Conservation (phyloP, 1,284 basidiomycete genomes). For the Ceratobasidium sp. region DNA sequence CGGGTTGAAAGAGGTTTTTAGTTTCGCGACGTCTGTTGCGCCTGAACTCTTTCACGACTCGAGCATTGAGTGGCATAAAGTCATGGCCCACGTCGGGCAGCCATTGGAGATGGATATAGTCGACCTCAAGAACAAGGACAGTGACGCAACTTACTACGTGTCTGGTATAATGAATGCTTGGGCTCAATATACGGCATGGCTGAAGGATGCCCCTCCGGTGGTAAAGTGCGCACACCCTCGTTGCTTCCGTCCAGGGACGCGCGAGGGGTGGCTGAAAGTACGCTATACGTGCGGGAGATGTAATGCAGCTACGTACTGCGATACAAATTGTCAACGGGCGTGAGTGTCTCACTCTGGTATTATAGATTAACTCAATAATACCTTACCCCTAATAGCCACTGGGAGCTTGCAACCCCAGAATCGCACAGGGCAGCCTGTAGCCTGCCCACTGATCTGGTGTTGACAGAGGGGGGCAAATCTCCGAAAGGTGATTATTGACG, state of each 20-base stretch:
- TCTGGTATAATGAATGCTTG: neutral
- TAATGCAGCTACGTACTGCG: neutral
- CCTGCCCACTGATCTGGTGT: neutral
- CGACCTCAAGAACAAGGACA: too few species aligned
- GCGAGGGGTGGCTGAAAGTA: too few species aligned
- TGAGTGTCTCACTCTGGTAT: neutral
- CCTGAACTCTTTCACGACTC: neutral
- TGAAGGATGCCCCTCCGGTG: neutral
- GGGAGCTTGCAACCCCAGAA: neutral
- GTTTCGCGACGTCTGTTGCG: neutral
- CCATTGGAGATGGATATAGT: neutral
- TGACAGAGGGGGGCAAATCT: too few species aligned
- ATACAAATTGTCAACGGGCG: neutral
- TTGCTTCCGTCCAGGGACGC: neutral
- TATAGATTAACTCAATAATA: neutral
- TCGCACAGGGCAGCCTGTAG: neutral
- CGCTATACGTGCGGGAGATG: constrained; percentile 6
- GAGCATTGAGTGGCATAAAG: neutral
- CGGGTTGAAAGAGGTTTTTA: neutral
- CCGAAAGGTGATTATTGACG: too few species aligned
- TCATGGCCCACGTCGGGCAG: too few species aligned
- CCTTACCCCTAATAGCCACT: neutral
- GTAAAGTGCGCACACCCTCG: constrained; percentile 1
- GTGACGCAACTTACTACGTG: neutral
- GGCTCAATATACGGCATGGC: neutral